Evolutionary conservation across 1,139 yeast species (phyloP).

Genomic region (Candida tetrigidarum): DNA sequence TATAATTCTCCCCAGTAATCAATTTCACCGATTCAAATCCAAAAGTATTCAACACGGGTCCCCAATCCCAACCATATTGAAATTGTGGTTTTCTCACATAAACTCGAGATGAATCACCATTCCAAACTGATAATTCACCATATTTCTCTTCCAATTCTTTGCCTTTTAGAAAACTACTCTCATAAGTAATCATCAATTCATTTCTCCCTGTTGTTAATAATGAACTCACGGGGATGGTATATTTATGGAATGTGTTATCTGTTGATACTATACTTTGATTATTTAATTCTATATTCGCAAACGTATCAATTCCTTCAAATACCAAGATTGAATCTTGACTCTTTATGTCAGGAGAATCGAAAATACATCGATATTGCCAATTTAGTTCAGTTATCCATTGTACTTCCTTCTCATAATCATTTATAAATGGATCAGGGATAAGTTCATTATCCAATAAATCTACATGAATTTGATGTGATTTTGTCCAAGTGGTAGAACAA

Average conservation of each 20-base stretch:
- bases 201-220: constrained; percentile 2
- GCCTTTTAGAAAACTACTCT: constrained; percentile 25
- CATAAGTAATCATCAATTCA: constrained; percentile 26
- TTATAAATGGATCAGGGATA: constrained; percentile 49
- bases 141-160: constrained; percentile 25
- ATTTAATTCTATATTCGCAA: constrained; percentile 42
- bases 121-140: constrained; percentile 30
- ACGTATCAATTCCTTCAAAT: constrained; percentile 51
- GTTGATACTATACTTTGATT: constrained; percentile 31
- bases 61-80: constrained; percentile 67
- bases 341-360: constrained; percentile 15
- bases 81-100: constrained; percentile 56
- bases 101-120: constrained; percentile 46
- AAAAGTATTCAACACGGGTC: constrained; percentile 50
- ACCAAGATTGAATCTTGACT: constrained; percentile 20
- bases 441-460: constrained; percentile 39
- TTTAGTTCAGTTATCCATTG: constrained; percentile 52
- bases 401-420: constrained; percentile 40
- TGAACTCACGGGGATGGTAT: constrained; percentile 19
- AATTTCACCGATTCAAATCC: constrained; percentile 48
- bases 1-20: constrained; percentile 24
- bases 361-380: constrained; percentile 40
- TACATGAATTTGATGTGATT: constrained; percentile 32
- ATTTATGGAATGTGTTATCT: constrained; percentile 42
- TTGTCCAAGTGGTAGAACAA: neutral